These are phyloP conservation scores for Tanozyma kutaoensis DNA, from an alignment of 805 yeast species.

Conservation along the genomic window DNA sequence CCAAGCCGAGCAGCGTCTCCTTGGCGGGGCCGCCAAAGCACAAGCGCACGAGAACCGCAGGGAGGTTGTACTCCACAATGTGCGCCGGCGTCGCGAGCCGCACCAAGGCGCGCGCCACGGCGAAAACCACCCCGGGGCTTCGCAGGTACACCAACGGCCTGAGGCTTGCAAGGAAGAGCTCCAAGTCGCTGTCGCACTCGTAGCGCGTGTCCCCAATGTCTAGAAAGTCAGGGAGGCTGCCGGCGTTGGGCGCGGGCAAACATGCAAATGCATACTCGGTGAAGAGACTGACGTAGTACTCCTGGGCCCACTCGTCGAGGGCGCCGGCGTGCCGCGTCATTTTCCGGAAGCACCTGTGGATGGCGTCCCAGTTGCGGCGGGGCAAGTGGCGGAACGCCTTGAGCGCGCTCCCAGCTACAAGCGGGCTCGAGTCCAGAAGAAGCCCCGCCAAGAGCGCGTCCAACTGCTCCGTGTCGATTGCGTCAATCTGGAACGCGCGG, in stretches of 20 bases:
- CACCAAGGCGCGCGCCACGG: slow-evolving; percentile 42
- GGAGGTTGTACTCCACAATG: slow-evolving; percentile 35
- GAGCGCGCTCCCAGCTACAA: slow-evolving; percentile 62
- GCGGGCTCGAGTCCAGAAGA: slow-evolving; percentile 49
- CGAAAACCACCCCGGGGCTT: slow-evolving; percentile 48
- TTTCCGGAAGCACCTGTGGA: slow-evolving; percentile 61
- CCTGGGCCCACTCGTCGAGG: slow-evolving; percentile 68
- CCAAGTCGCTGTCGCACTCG: slow-evolving; percentile 44
- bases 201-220: no score
- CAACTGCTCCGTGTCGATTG: slow-evolving; percentile 34
- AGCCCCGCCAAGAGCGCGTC: slow-evolving; percentile 35
- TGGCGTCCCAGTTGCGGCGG: slow-evolving; percentile 38
- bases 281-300: slow-evolving; percentile 43
- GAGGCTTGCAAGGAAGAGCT: slow-evolving; percentile 36
- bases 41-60: slow-evolving; percentile 27
- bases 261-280: slow-evolving; percentile 53
- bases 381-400: slow-evolving; percentile 35
- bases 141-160: slow-evolving; percentile 33
- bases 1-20: no score
- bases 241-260: no score
- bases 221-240: no score
- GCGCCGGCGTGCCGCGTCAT: slow-evolving; percentile 33
- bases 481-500: slow-evolving; percentile 31
- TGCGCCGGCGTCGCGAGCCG: slow-evolving; percentile 46
- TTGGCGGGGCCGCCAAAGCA: slow-evolving; percentile 37